Conservation (phyloP, 345 rosid genomes). For the Camelina sativa region DNA sequence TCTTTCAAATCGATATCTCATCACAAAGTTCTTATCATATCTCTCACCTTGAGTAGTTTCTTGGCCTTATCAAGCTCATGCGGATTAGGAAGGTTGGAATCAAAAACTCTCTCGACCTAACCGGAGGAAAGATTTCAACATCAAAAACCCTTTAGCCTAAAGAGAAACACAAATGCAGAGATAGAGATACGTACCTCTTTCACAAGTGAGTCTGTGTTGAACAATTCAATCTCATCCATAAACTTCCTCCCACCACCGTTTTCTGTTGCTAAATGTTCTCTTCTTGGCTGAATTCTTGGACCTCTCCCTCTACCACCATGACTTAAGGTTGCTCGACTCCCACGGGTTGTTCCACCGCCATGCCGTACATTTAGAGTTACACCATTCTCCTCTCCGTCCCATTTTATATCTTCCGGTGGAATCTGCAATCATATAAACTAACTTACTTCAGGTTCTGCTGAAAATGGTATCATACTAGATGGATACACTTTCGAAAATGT, state of each 20-base stretch:
- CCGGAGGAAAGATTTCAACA: not conserved
- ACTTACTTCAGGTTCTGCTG: not conserved
- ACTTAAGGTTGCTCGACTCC: slow-evolving; percentile 48
- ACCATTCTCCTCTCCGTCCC: slow-evolving; percentile 76
- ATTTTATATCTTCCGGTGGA: slow-evolving; percentile 73
- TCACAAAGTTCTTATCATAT: not conserved
- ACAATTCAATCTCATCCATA: slow-evolving; percentile 74
- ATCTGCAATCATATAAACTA: slow-evolving; percentile 52
- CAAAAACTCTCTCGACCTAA: slow-evolving; percentile 85
- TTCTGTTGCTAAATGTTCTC: slow-evolving; percentile 49
- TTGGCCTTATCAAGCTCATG: slow-evolving; percentile 87
- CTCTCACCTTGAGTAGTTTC: slow-evolving; percentile 74
- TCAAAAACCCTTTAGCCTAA: slow-evolving; percentile 2
- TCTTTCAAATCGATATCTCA: not conserved
- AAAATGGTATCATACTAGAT: not conserved
- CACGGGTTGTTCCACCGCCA: slow-evolving; percentile 52
- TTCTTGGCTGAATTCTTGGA: slow-evolving; percentile 58
- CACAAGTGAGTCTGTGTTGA: slow-evolving; percentile 81
- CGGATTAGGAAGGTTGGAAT: slow-evolving; percentile 71
- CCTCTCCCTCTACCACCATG: slow-evolving; percentile 63
- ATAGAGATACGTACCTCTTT: slow-evolving; percentile 59
- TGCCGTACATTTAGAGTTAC: slow-evolving; percentile 54
- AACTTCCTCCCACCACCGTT: slow-evolving; percentile 56
- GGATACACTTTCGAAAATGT: not conserved
- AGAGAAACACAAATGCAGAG: slow-evolving; percentile 1